Evolutionary conservation across 169 alveolate species (phyloP), one percentile per base, ranked within the genome.

Genomic region (Plasmodium knowlesi): DNA sequence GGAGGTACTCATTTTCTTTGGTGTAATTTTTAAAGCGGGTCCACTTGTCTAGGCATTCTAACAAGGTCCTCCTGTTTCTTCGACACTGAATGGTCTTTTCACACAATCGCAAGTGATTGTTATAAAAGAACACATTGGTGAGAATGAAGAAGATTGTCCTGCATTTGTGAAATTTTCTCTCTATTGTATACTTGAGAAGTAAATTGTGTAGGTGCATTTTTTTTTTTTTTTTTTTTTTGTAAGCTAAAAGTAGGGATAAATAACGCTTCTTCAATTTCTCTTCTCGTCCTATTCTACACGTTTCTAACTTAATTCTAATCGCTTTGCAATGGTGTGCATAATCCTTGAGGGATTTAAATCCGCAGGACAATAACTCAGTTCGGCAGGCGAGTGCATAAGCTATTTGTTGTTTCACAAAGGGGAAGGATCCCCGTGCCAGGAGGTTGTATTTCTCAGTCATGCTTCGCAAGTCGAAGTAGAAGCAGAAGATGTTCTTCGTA

Each of bases 51-150:
- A 85, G 10, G 43, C 1, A 73, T 3, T 1, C 41, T 39, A 22
- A 34, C 10, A 85, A 28, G 37, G 79, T 14, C 61, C 93, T 72
- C 73, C 22, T 43, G 22, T 76, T n/a, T 67, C 46, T 74, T 5
- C 93, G 79, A 14, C 79, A 28, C 22, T 72, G 14, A n/a, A 85
- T 85, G 5, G 93, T 85, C 57, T 54, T 39, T 54, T 73, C 85
- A 74, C 93, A 85, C 2, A 85, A 8, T 1, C 82, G 32, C 70
- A 85, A 53, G 6, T 85, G 93, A 30, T 85, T 73, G 10, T 85
- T 46, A 34, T 85, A 85, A 85, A 85, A 85, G 74, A 74, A 85
- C 37, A 85, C 3, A 25, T 85, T 85, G 5, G 54, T 85, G 28
- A 85, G 30, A 30, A 85, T 85, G n/a, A 85, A 41, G 19, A 85